These are phyloP conservation scores for Venturia pyrina DNA, from an alignment of 2,329 filamentous ascomycete genomes.

Conservation along the genomic window DNA sequence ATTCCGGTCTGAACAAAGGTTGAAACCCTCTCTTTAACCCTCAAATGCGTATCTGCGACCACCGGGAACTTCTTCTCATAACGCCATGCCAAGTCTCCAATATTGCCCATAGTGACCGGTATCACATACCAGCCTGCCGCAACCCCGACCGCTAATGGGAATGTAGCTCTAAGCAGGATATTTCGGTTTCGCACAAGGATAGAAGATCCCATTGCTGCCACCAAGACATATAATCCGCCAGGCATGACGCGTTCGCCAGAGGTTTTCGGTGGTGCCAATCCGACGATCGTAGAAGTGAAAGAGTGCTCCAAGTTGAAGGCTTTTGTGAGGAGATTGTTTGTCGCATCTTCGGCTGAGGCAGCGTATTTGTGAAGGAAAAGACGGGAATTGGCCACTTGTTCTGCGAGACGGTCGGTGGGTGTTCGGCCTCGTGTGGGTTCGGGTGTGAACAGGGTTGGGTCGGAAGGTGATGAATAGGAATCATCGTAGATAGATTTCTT, in stretches of 20 bases:
- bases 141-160: slow-evolving; percentile 71
- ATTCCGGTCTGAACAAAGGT: slow-evolving; percentile 64
- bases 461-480: slow-evolving; percentile 24
- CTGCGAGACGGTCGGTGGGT: slow-evolving; percentile 80
- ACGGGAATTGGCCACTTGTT: slow-evolving; percentile 69
- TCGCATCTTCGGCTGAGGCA: slow-evolving; percentile 63
- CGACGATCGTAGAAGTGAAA: slow-evolving; percentile 82
- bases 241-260: slow-evolving; percentile 84
- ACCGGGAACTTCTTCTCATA: slow-evolving; percentile 86
- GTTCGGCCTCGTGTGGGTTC: slow-evolving; percentile 34
- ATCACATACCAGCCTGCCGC: slow-evolving; percentile 76
- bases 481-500: slow-evolving; percentile 69
- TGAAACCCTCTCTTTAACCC: slow-evolving; percentile 57
- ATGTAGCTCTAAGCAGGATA: slow-evolving; percentile 65
- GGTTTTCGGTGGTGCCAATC: slow-evolving; percentile 74
- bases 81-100: slow-evolving; percentile 75
- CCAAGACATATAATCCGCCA: slow-evolving; percentile 81
- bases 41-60: slow-evolving; percentile 70
- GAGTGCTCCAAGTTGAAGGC: slow-evolving; percentile 79
- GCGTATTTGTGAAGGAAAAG: slow-evolving; percentile 71
- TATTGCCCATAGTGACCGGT: slow-evolving; percentile 83
- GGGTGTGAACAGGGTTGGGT: slow-evolving; percentile 19
- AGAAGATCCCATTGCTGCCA: slow-evolving; percentile 88
- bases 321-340: slow-evolving; percentile 72
- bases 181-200: slow-evolving; percentile 85